These are phyloP conservation scores for Backusella mclennaniae DNA, from an alignment of 192 early-diverging fungal species.

Conservation along the genomic window DNA sequence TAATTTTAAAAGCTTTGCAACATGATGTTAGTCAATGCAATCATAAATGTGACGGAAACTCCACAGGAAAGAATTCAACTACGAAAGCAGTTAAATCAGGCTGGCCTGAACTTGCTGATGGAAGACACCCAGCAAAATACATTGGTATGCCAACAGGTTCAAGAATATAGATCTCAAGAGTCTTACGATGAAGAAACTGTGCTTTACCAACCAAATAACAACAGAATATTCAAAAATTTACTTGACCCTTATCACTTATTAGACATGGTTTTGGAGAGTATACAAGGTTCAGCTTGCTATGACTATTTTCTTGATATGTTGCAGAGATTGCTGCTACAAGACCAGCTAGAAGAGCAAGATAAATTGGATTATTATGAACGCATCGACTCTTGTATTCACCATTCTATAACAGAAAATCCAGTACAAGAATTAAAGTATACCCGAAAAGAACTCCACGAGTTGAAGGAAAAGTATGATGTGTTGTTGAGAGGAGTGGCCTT, in stretches of 20 bases:
- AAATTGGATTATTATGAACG: conserved; percentile 71
- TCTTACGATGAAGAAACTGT: conserved; percentile 62
- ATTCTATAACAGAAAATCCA: conserved; percentile 53
- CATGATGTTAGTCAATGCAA: conserved; percentile 74
- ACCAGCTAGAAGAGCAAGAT: conserved; percentile 60
- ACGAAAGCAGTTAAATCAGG: conserved; percentile 67
- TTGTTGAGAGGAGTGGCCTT: conserved; percentile 7
- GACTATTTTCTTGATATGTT: conserved; percentile 73
- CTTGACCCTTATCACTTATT: conserved; percentile 74
- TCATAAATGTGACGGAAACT: conserved; percentile 70
- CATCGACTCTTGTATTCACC: conserved; percentile 68
- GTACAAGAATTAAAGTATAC: background rate
- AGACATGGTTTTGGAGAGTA: conserved; percentile 64
- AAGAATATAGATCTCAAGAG: conserved; percentile 40
- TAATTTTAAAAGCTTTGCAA: conserved; percentile 57
- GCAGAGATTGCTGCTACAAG: conserved; percentile 67
- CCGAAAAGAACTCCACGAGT: conserved; percentile 52
- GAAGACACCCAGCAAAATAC: conserved; percentile 32
- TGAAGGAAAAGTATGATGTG: conserved; percentile 62
- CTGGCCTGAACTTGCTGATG: conserved; percentile 64
- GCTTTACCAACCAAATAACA: background rate
- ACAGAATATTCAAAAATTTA: conserved; percentile 48
- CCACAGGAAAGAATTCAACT: conserved; percentile 70
- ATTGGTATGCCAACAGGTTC: conserved; percentile 10
- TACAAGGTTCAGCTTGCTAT: conserved; percentile 65